phyloP scores from a whole-genome alignment of 805 yeast species.

The Lipomyces mesembrius region DNA sequence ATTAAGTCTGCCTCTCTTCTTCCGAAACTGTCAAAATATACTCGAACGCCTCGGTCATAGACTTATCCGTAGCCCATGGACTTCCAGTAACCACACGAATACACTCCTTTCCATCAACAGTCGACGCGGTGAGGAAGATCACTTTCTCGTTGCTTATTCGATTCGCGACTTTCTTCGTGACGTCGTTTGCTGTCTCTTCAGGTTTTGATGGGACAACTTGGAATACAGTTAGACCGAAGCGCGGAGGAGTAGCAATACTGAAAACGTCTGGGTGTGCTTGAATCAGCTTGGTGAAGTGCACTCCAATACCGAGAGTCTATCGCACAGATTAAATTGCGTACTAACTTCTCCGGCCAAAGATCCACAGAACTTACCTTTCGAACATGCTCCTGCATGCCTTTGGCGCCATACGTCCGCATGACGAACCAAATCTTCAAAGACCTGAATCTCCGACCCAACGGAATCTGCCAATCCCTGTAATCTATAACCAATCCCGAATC shows the following conservation, averaged over 20 bases:
- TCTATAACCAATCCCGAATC: constrained; percentile 39
- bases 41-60: constrained; percentile 24
- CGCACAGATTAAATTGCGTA: background rate
- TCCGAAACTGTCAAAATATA: constrained; percentile 26
- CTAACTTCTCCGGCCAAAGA: background rate
- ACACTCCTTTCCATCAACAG: constrained; percentile 25
- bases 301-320: constrained; percentile 26
- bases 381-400: constrained; percentile 37
- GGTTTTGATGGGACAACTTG: constrained; percentile 27
- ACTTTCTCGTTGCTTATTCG: constrained; percentile 30
- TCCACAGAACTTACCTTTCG: constrained; percentile 9
- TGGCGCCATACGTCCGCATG: constrained; percentile 37
- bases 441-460: constrained; percentile 39
- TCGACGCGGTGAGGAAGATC: constrained; percentile 35
- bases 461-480: constrained; percentile 40
- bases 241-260: constrained; percentile 30
- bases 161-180: constrained; percentile 33
- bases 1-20: constrained; percentile 21
- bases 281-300: constrained; percentile 29
- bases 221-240: constrained; percentile 37
- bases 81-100: constrained; percentile 39
- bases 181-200: constrained; percentile 16
- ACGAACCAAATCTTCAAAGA: constrained; percentile 40
- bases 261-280: constrained; percentile 28
- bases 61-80: constrained; percentile 34